A percentile compares a stretch with the other conserved stretches of the same genome.
phyloP scores from a whole-genome alignment of 2,329 filamentous ascomycete species.

The Diplodia scrobiculata region DNA sequence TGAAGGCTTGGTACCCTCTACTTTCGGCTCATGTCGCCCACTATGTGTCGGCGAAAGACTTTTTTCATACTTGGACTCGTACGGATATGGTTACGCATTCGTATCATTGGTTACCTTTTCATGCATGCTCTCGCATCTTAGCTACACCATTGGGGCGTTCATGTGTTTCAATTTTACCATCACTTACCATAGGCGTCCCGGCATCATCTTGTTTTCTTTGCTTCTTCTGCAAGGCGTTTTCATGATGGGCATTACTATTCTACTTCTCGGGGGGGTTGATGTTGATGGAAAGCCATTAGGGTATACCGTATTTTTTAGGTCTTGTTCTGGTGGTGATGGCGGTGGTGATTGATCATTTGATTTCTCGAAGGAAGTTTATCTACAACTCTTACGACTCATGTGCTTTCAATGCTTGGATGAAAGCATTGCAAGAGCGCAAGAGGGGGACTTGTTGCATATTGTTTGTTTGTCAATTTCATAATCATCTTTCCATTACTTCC shows the following conservation, averaged over 20 bases:
- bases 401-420: conserved; percentile 3
- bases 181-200: background rate
- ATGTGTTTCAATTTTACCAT: background rate
- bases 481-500: background rate
- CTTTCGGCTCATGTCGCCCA: background rate
- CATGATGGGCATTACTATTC: background rate
- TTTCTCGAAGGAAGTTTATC: background rate
- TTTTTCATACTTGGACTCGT: background rate
- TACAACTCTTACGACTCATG: background rate
- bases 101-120: conserved; percentile 11
- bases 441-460: background rate
- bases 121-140: conserved; percentile 14
- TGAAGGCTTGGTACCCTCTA: background rate
- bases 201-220: background rate
- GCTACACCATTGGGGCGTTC: conserved; percentile 3
- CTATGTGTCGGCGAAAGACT: background rate
- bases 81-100: background rate
- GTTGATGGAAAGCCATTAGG: background rate
- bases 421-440: background rate
- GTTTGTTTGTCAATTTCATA: background rate
- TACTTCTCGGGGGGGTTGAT: background rate
- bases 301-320: background rate
- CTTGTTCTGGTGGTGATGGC: background rate
- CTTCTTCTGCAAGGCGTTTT: background rate
- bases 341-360: background rate